Evolutionary conservation across 139 green algal genomes (phyloP).

Genomic region (Chlorella sp.): DNA sequence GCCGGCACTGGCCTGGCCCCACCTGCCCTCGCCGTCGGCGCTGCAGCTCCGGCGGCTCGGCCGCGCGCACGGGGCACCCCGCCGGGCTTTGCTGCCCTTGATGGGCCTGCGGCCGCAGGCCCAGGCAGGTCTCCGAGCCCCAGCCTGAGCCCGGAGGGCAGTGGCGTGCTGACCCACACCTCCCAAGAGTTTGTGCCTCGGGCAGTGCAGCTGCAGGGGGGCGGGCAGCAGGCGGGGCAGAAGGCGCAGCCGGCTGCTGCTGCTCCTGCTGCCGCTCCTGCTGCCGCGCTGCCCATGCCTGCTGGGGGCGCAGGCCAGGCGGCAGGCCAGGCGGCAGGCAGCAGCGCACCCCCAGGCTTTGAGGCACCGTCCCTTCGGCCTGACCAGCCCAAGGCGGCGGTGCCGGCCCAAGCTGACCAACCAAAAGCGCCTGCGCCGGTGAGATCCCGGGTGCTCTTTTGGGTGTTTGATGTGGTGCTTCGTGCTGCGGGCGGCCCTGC

Average conservation of each 20-base stretch:
- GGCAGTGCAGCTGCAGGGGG: conserved; percentile 3
- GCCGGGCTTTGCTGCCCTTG: too few relatives aligned
- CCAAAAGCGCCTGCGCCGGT: background rate
- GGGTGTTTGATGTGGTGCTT: too few relatives aligned
- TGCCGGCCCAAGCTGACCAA: background rate
- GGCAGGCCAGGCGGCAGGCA: background rate
- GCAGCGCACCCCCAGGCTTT: background rate
- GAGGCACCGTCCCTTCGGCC: background rate
- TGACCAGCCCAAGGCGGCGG: background rate
- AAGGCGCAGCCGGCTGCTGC: background rate
- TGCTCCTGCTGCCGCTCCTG: background rate
- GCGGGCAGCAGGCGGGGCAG: background rate
- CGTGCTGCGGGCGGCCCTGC: background rate
- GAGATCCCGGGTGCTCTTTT: too few relatives aligned
- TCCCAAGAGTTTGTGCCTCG: conserved; percentile 16
- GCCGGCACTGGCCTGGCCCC: background rate
- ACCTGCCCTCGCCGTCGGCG: background rate
- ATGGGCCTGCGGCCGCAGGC: background rate
- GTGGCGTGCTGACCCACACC: background rate
- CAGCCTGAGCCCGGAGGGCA: background rate
- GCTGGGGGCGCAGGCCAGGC: background rate
- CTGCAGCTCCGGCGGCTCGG: too few relatives aligned
- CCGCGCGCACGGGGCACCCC: background rate
- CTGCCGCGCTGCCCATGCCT: background rate
- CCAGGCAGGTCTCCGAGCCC: too few relatives aligned